Base-by-base conservation (phyloP, 1,139 yeast species). In the Nakaseomyces nivariensis region DNA sequence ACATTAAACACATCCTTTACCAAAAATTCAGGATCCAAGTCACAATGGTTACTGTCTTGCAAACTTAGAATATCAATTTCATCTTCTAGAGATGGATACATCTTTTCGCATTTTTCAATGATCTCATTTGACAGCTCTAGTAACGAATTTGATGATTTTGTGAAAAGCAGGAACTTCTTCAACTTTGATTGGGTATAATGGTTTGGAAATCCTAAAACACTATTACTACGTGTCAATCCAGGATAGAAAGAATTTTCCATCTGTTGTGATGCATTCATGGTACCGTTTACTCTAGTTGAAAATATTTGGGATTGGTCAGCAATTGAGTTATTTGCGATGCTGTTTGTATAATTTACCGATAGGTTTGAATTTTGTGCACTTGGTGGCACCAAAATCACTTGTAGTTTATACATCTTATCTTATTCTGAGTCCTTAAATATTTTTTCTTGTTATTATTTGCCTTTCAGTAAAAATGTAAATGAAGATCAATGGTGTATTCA, bases 1-100 rank as follows among this genome's bases (percentile, higher is more conserved):
- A 56, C 51, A 29, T 73, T 69, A 59, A 85, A 82, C 6, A 84
- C 81, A 56, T 83, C 87, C 7, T 74, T 74, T 0, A 81, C 82
- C 4, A 66, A 54, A 57, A 80, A 85, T 52, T 85, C 95, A 0
- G 89, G 88, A 63, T 85, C 95, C 56, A 86, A 68, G 62, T 86
- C 95, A 58, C 89, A 84, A 53, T 74, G 73, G 52, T 78, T 76
- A 32, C 67, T 65, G 62, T 85, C 90, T 60, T 85, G 92, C 8
- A 85, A 67, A 47, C 78, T 75, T 25, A 74, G 68, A 37, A 85
- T 77, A 4, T 70, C 71, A 13, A 84, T 62, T 0, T 74, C 72
- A 2, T 71, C 75, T 49, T 77, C 82, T 34, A 61, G 37, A 33
- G 73, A 72, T 0, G 92, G 90, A 57, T 85, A 85, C 46, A 85